Conservation (phyloP, 257 asterid species). For the Datura wrightii region DNA sequence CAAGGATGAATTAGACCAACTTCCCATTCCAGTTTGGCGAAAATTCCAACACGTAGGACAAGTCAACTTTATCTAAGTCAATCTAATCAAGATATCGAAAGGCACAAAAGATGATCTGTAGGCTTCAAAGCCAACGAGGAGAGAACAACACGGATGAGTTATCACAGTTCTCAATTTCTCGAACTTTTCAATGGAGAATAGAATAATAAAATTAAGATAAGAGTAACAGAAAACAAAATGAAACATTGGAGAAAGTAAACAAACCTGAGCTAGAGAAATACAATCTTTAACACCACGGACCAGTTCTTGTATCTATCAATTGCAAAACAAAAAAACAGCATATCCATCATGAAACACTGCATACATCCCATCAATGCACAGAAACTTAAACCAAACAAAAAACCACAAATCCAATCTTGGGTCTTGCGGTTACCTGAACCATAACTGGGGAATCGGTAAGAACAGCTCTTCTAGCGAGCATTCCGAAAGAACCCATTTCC, state of each 20-base stretch:
- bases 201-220: slow-evolving; percentile 29
- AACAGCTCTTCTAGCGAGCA: slow-evolving; percentile 84
- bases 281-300: slow-evolving; percentile 72
- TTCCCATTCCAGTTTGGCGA: not conserved
- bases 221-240: slow-evolving; percentile 31
- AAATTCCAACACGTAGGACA: slow-evolving; percentile 1
- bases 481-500: slow-evolving; percentile 81
- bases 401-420: slow-evolving; percentile 36
- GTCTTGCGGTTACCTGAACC: slow-evolving; percentile 69
- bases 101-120: slow-evolving; percentile 35
- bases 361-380: slow-evolving; percentile 22
- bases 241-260: slow-evolving; percentile 58
- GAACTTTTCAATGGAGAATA: slow-evolving; percentile 41
- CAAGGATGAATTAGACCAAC: slow-evolving; percentile 35
- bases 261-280: slow-evolving; percentile 97
- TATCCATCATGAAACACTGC: not conserved
- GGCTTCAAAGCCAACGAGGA: not conserved
- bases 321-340: slow-evolving; percentile 24
- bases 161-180: slow-evolving; percentile 50
- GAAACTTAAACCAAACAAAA: slow-evolving; percentile 29
- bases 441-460: slow-evolving; percentile 85
- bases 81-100: slow-evolving; percentile 24
- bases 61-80: slow-evolving; percentile 27
- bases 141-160: slow-evolving; percentile 30
- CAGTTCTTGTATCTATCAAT: slow-evolving; percentile 85